Conservation (phyloP, 1,284 basidiomycete species). For the Ceratobasidium theobromae region DNA sequence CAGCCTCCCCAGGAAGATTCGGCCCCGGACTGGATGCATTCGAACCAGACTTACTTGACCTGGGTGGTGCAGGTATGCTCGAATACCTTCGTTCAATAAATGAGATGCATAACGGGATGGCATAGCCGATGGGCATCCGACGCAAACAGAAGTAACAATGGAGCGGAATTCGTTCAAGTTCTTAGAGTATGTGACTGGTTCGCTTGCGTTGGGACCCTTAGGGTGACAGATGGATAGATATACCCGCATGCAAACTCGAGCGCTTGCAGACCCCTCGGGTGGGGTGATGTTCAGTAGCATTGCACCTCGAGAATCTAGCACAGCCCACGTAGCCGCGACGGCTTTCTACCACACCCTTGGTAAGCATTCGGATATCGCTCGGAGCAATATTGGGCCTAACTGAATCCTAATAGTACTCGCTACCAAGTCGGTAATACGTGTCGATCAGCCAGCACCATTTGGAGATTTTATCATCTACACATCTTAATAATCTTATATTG, state of each 20-base stretch:
- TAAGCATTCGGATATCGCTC: constrained; percentile 48
- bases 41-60: constrained; percentile 6
- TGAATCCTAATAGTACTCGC: constrained; percentile 54
- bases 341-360: constrained; percentile 64
- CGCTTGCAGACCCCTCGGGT: constrained; percentile 47
- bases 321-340: constrained; percentile 70
- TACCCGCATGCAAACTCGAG: constrained; percentile 68
- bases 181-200: constrained; percentile 57
- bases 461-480: constrained; percentile 41
- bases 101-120: not conserved
- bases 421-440: constrained; percentile 60
- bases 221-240: constrained; percentile 52
- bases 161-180: constrained; percentile 77
- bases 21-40: constrained; percentile 26
- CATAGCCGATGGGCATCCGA: not conserved
- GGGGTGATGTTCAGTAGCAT: constrained; percentile 62
- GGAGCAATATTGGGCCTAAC: constrained; percentile 50
- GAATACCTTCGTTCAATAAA: not conserved
- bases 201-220: not conserved
- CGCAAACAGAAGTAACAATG: constrained; percentile 49
- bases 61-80: constrained; percentile 5
- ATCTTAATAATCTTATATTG: no score
- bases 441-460: constrained; percentile 58
- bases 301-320: constrained; percentile 63
- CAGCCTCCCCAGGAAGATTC: constrained; percentile 21